Conservation (phyloP, 2,329 filamentous ascomycete species). For the Xylaria sp. region DNA sequence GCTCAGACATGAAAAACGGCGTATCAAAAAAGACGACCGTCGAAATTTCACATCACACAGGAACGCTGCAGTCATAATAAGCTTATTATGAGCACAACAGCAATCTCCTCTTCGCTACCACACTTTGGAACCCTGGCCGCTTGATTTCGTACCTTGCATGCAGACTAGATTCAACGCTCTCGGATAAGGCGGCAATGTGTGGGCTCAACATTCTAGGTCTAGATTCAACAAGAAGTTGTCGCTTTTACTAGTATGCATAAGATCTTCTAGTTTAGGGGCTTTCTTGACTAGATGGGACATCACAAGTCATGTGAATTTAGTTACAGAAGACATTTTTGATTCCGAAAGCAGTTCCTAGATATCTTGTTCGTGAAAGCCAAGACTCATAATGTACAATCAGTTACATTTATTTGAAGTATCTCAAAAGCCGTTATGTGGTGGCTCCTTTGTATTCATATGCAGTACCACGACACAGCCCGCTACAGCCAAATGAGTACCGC, state of each 20-base stretch:
- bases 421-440: not conserved
- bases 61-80: slow-evolving; percentile 10
- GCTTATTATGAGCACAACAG: not conserved
- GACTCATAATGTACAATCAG: not conserved
- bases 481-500: slow-evolving; percentile 46
- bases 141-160: slow-evolving; percentile 10
- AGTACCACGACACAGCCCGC: not conserved
- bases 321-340: not conserved
- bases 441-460: not conserved
- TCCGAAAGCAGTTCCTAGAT: too few relatives aligned
- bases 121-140: not conserved
- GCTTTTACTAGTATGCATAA: not conserved
- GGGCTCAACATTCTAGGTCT: not conserved
- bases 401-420: not conserved
- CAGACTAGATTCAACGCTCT: not conserved
- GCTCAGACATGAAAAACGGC: not conserved
- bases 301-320: not conserved
- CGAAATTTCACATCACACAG: slow-evolving; percentile 3
- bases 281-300: not conserved
- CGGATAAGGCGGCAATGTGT: slow-evolving; percentile 6
- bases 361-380: not conserved
- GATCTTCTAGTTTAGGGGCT: not conserved
- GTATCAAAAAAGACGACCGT: not conserved
- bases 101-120: not conserved
- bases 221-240: too few relatives aligned